Base-by-base conservation (phyloP, 345 rosid genomes). In the Cardamine chenopodiifolia region DNA sequence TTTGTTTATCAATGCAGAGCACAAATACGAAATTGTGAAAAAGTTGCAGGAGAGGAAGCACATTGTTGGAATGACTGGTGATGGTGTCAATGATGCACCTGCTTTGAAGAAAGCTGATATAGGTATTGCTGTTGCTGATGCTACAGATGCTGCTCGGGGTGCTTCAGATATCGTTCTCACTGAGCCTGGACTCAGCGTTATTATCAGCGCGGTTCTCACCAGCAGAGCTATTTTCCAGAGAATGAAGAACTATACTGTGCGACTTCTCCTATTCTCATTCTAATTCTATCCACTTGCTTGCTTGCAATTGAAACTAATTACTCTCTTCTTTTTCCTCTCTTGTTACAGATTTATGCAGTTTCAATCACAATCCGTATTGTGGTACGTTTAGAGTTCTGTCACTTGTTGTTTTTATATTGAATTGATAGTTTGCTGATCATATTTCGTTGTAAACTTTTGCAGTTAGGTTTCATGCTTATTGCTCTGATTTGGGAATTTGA, bases 81-180 rank as follows among this genome's bases (percentile, higher is more conserved):
- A 94, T 77, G 97, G 98, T 82, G 98, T 94, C 29, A 93, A 89
- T 42, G 98, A 94, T 79, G 98, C 98, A 57, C 98, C 98, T 60
- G 98, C 98, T 72, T 76, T 94, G 74, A 94, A 94, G 83, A 91
- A 86, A 79, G 98, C 98, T 19, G 98, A 93, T 79, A 93, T 93
- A 8, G 98, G 98, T 19, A 93, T 94, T 69, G 98, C 98, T n/a
- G 97, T 93, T 40, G 98, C 91, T 67, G 98, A 93, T 87, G 98
- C 98, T 42, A 93, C 98, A 5, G 98, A 93, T 82, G 98, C 98
- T 52, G 98, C 98, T 73, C 83, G 97, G 28, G 25, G 98, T 67
- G 98, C 98, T 65, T 93, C 98, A 15, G 98, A 93, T 70, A 93
- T 93, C 60, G 98, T 93, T 61, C 98, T 93, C 42, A 93, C 98